These are phyloP conservation scores for Martensiomyces pterosporus DNA, from an alignment of 192 early-diverging fungal species.

Conservation along the genomic window DNA sequence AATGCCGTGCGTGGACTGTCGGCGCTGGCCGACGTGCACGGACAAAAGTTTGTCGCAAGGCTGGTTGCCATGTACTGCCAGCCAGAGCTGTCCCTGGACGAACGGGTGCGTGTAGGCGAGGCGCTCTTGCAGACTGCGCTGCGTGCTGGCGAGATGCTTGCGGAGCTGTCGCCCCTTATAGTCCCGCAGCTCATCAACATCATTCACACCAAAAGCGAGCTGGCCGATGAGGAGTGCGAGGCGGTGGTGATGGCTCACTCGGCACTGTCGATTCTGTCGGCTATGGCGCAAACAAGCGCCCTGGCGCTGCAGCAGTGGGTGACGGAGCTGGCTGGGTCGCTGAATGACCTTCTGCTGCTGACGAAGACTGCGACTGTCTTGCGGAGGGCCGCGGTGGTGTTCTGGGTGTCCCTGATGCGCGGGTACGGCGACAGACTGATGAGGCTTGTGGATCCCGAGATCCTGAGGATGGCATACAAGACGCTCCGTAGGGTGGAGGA, in stretches of 20 bases:
- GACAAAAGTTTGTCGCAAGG: constrained; percentile 60
- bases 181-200: constrained; percentile 29
- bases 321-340: constrained; percentile 62
- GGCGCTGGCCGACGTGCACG: constrained; percentile 77
- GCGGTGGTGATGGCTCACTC: constrained; percentile 50
- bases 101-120: constrained; percentile 79
- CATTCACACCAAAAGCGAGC: constrained; percentile 12
- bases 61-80: constrained; percentile 65
- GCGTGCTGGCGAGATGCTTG: constrained; percentile 73
- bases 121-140: constrained; percentile 82
- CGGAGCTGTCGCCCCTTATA: constrained; percentile 56
- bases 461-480: constrained; percentile 54
- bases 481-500: constrained; percentile 60
- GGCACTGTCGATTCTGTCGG: constrained; percentile 63
- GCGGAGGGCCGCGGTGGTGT: constrained; percentile 67
- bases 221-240: constrained; percentile 1
- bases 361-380: neutral
- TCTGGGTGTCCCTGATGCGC: constrained; percentile 65
- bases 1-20: constrained; percentile 87
- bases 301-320: constrained; percentile 65
- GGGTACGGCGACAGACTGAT: constrained; percentile 59
- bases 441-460: constrained; percentile 54
- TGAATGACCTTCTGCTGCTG: constrained; percentile 64
- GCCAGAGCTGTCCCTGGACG: constrained; percentile 59
- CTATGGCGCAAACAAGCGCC: constrained; percentile 68